phyloP scores from a whole-genome alignment of 495 filamentous ascomycete genomes.

The Penicillium manginii region DNA sequence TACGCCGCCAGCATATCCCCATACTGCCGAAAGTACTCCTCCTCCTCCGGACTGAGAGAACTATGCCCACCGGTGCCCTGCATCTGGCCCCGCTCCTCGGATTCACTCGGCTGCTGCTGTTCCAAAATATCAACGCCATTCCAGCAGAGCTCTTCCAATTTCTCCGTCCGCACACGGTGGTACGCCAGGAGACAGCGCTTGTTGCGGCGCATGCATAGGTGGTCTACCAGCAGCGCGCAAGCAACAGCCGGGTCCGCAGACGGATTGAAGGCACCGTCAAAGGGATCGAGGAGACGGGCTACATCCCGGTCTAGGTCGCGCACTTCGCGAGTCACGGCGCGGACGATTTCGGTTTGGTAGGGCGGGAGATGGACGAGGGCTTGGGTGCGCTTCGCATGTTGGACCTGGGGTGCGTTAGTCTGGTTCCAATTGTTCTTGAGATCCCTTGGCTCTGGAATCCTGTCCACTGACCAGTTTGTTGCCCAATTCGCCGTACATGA shows the following conservation, averaged over 20 bases:
- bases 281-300: slow-evolving; percentile 76
- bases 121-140: slow-evolving; percentile 79
- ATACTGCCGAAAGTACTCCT: slow-evolving; percentile 92
- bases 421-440: no score
- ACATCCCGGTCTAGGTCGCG: slow-evolving; percentile 93
- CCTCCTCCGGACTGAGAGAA: slow-evolving; percentile 94
- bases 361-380: slow-evolving; percentile 84
- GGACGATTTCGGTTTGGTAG: slow-evolving; percentile 92
- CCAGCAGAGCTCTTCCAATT: slow-evolving; percentile 95
- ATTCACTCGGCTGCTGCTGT: slow-evolving; percentile 48
- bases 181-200: slow-evolving; percentile 97
- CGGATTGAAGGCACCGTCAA: slow-evolving; percentile 83
- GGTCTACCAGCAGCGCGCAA: slow-evolving; percentile 87
- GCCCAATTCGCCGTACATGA: slow-evolving; percentile 90
- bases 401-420: slow-evolving; percentile 60
- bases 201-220: slow-evolving; percentile 92
- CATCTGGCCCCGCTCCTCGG: slow-evolving; percentile 27
- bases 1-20: slow-evolving; percentile 91
- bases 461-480: slow-evolving; percentile 71
- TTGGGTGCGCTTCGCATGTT: slow-evolving; percentile 96
- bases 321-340: slow-evolving; percentile 85
- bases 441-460: not conserved
- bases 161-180: slow-evolving; percentile 85
- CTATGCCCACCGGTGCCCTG: slow-evolving; percentile 56
- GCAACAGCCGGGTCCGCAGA: slow-evolving; percentile 81